phyloP scores from a whole-genome alignment of 2,329 filamentous ascomycete species.

The Atkinsonella hypoxylon region DNA sequence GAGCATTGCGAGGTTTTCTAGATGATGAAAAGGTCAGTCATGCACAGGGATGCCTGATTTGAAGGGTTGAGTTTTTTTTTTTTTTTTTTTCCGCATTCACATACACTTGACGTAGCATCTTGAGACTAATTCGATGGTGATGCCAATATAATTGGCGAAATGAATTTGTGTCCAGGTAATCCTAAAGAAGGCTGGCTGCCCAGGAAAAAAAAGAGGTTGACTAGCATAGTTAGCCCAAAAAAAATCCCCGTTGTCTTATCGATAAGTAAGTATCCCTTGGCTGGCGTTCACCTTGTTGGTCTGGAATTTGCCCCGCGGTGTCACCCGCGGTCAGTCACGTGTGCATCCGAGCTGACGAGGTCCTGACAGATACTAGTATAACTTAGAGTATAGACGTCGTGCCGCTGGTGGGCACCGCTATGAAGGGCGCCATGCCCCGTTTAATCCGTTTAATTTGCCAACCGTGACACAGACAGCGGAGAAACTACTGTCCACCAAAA shows the following conservation, averaged over 20 bases:
- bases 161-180: background rate
- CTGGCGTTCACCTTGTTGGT: background rate
- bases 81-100: constrained; percentile 7
- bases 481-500: background rate
- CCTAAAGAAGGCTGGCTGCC: background rate
- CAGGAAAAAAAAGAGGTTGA: constrained; percentile 13
- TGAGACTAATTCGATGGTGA: constrained; percentile 9
- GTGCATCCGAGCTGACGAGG: too few relatives aligned
- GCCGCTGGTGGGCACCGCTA: too few relatives aligned
- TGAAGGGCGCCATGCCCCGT: too few relatives aligned
- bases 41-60: background rate
- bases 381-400: too few relatives aligned
- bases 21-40: background rate
- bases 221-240: background rate
- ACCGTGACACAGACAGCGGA: too few relatives aligned
- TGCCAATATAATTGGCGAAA: background rate
- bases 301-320: background rate
- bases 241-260: constrained; percentile 17
- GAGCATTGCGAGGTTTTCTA: constrained; percentile 57
- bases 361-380: too few relatives aligned
- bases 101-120: constrained; percentile 39
- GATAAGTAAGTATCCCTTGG: constrained; percentile 14
- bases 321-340: constrained; percentile 23
- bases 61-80: background rate
- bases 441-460: too few relatives aligned